These are phyloP conservation scores for Kwoniella heveanensis DNA, from an alignment of 768 basidiomycete genomes.

Conservation along the genomic window DNA sequence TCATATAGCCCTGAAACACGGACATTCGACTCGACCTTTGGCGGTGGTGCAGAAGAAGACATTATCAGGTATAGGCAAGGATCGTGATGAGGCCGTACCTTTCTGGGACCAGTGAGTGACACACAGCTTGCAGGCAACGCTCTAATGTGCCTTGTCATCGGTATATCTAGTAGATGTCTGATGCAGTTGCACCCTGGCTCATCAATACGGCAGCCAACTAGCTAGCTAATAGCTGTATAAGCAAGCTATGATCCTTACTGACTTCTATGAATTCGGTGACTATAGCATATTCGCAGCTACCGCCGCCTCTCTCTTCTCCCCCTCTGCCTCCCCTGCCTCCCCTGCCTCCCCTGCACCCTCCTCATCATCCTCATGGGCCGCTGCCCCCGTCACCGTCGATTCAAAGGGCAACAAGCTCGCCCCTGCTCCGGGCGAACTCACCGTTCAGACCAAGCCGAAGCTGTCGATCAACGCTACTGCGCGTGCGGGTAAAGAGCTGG, in stretches of 20 bases:
- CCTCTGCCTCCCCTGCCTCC: slow-evolving; percentile 52
- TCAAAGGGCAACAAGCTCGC: slow-evolving; percentile 10
- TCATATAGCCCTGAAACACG: slow-evolving; percentile 76
- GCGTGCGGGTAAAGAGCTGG: slow-evolving; percentile 74
- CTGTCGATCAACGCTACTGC: slow-evolving; percentile 55
- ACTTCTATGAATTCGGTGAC: not conserved
- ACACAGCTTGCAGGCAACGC: not conserved
- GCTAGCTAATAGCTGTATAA: no score
- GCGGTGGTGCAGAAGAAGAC: slow-evolving; percentile 80
- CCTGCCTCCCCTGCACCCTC: slow-evolving; percentile 60
- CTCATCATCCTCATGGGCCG: slow-evolving; percentile 65
- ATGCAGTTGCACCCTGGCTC: no score
- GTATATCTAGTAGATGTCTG: no score
- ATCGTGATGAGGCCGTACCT: slow-evolving; percentile 91
- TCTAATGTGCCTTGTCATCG: no score
- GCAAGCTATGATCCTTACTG: not conserved
- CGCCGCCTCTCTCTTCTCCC: slow-evolving; percentile 75
- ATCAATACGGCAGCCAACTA: no score
- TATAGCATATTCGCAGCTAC: slow-evolving; percentile 76
- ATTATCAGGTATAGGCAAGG: slow-evolving; percentile 83
- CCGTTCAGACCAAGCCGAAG: slow-evolving; percentile 31
- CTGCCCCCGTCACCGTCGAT: slow-evolving; percentile 20
- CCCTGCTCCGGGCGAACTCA: slow-evolving; percentile 5
- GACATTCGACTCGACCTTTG: slow-evolving; percentile 74
- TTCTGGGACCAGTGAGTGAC: slow-evolving; percentile 94